Base-by-base conservation (phyloP, 441 rosid genomes). In the Mallotus japonicus region DNA sequence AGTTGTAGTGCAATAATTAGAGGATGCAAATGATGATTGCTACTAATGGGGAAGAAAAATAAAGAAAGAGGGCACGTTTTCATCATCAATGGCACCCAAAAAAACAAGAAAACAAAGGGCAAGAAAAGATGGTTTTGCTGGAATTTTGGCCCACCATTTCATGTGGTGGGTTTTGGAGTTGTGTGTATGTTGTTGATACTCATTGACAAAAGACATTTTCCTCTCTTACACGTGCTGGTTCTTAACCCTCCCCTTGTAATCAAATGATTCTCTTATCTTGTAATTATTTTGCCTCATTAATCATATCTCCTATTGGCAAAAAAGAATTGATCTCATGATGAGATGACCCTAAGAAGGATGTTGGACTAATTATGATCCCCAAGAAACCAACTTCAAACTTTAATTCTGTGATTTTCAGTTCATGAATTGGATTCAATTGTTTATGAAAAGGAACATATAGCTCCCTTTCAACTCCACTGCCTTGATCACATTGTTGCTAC, bases 111-210 rank as follows among this genome's bases (percentile, higher is more conserved):
- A 71, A 49, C 65, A 56, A 54, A 8, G 6, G n/a, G 24, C 54
- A 60, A 15, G 8, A 19, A 28, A 57, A 56, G 78, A 67, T 79
- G 77, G 76, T 65, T 54, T 73, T n/a, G 81, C 81, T 80, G 81
- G 72, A 80, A 69, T 20, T 75, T 67, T 77, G 87, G 77, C 60
- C 87, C 84, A 79, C 83, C 64, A 40, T 56, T 44, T 70, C 73
- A 69, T 72, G 57, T 74, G 75, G 69, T 65, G 53, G 68, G 55
- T 50, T 50, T 50, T 50, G 49, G 49, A 44, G 0, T 10, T 60
- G 68, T 63, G 58, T 51, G 68, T 63, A 50, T 57, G 62, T 24
- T 44, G 6, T 47, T 67, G 32, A 65, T 67, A 11, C 64, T 73
- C 66, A 65, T 64, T 51, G 50, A 72, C 51, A 42, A 65, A 46